Percentiles rank a stretch among this genome's conserved stretches.
Evolutionary conservation across 257 asterid genomes (phyloP).

Genomic region (Capsicum rhomboideum): DNA sequence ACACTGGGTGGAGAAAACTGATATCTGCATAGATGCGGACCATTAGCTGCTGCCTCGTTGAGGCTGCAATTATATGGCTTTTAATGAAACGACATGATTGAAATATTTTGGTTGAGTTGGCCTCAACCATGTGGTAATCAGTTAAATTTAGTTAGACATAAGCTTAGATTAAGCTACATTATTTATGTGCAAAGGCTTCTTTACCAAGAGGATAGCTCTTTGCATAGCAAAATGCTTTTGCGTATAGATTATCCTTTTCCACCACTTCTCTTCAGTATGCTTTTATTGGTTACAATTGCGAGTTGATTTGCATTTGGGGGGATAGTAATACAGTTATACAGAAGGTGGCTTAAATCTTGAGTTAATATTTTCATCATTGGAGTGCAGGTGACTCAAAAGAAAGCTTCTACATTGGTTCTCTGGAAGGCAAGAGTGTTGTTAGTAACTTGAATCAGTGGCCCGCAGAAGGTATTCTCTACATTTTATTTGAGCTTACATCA

Average conservation of each 20-base stretch:
- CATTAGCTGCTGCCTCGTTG: background rate
- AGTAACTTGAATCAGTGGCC: constrained; percentile 55
- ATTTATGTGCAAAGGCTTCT: background rate
- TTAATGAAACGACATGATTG: background rate
- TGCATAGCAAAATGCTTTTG: background rate
- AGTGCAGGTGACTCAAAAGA: constrained; percentile 52
- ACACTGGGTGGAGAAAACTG: background rate
- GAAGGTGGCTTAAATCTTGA: background rate
- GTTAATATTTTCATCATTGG: background rate
- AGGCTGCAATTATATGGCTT: background rate
- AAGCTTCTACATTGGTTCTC: constrained; percentile 46
- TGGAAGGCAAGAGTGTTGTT: constrained; percentile 9
- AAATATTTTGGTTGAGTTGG: background rate
- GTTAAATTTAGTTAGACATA: background rate
- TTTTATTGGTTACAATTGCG: background rate
- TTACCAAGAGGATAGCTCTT: background rate
- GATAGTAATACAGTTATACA: background rate
- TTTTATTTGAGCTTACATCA: background rate
- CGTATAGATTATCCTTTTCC: background rate
- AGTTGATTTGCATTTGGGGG: background rate
- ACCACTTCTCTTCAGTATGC: background rate
- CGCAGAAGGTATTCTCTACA: constrained; percentile 26
- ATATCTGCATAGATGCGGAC: background rate
- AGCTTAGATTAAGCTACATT: background rate
- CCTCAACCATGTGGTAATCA: background rate